phyloP scores from a whole-genome alignment of 2,329 filamentous ascomycete genomes.

The Pseudopyricularia javanii region DNA sequence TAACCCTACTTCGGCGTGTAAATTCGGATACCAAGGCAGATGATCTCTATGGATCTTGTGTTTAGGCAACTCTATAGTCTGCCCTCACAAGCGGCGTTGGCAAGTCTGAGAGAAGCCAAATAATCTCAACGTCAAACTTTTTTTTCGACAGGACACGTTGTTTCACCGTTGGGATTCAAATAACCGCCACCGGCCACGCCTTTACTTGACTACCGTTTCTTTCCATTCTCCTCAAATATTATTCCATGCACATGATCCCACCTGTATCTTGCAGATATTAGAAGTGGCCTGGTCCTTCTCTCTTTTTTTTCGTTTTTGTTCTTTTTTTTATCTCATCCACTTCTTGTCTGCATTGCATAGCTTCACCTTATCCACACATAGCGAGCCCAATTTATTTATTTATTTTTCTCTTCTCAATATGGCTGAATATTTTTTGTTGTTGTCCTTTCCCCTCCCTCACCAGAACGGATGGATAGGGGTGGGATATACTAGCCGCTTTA shows the following conservation, averaged over 20 bases:
- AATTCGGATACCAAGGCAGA: too few relatives aligned
- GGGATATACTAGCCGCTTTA: not conserved
- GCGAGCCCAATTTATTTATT: not conserved
- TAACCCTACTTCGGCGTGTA: not conserved
- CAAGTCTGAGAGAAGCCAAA: too few relatives aligned
- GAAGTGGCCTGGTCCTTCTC: not conserved
- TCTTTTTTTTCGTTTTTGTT: not conserved
- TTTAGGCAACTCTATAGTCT: too few relatives aligned
- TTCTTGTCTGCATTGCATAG: not conserved
- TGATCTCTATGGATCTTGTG: too few relatives aligned
- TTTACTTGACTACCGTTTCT: not conserved
- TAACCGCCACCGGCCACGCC: not conserved
- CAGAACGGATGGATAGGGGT: not conserved
- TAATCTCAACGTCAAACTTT: too few relatives aligned
- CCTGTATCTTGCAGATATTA: not conserved
- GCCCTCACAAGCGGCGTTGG: too few relatives aligned
- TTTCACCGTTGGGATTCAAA: not conserved
- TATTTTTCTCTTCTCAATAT: not conserved
- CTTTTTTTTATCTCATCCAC: not conserved
- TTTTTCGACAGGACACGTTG: too few relatives aligned
- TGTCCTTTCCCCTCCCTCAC: not conserved
- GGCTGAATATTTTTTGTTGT: not conserved
- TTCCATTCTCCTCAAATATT: not conserved
- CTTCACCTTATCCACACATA: not conserved
- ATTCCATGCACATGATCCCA: not conserved